Evolutionary conservation across 1,284 basidiomycete species (phyloP), one percentile per base, ranked within the genome.

Genomic region (Leucocoprinus gongylophorus): DNA sequence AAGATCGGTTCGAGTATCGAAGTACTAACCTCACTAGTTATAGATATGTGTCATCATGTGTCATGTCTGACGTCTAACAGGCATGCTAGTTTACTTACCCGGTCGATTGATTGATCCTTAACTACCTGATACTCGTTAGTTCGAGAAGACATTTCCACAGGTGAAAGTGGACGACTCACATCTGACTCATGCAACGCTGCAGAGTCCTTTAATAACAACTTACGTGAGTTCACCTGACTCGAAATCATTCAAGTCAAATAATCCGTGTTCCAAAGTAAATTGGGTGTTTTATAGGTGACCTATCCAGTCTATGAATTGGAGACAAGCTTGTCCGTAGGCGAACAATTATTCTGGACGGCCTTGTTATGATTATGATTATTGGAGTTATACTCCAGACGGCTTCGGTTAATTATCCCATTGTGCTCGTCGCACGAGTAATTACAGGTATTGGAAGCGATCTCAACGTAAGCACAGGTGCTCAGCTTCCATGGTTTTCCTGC

Each of bases 361-460:
- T 72, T 29, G 73, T 82, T 47, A 83, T 84, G 81, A 78, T 82
- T 47, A 83, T 84, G 81, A 78, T 80, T 35, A 68, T 81, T 38
- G 81, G 81, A n/a, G 79, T 80, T 6, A 75, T 81, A 52, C 67
- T 84, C 10, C 79, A 82, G 62, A 67, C 79, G 6, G 66, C 78
- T 10, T 74, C 79, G 5, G 78, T 71, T 59, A 68, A 70, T 43
- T 78, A 82, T 54, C 67, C 75, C 1, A 75, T 81, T 57, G 75
- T 85, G 63, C 72, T 81, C 26, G 75, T 80, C 20, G 81, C 81
- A 9, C 79, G 83, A 20, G 73, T 83, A 37, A 61, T 85, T 43
- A 81, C 80, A 0, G 82, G 83, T 29, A 59, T 87, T 17, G 82
- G 85, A 9, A 87, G 87, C 59, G 85, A 85, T 26, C 63, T 85